Base-by-base conservation (phyloP, 164 flowering plant species). In the Euptelea pleiosperma region DNA sequence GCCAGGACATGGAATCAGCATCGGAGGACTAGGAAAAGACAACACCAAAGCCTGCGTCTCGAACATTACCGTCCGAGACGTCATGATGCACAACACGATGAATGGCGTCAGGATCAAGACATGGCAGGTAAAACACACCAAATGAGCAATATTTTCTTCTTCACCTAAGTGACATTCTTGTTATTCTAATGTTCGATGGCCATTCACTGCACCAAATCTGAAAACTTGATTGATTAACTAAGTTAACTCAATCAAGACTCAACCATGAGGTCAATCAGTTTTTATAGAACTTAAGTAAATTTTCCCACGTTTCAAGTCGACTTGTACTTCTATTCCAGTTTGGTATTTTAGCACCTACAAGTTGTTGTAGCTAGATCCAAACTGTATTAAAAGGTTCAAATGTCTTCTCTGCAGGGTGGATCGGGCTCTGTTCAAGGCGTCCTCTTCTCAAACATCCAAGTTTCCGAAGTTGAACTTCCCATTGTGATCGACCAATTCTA, bases 401-500 rank as follows among this genome's bases (percentile, higher is more conserved):
- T 25, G 24, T 52, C 31, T 33, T n/a, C 12, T 7, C 21, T 60
- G 58, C 73, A 82, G 85, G 89, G 89, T 30, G 89, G 89, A 10
- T 75, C 78, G 6, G 89, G 89, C 15, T 66, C 75, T 8, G 89
- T 81, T 10, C 65, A 74, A 61, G 71, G 70, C 26, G 70, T 83
- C 3, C 44, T 56, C 61, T 83, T 83, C 64, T 77, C 86, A 24
- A 78, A 77, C 74, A 69, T 81, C 48, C 77, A 75, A 67, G 84
- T 83, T 22, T 64, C 72, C 1, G 77, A 74, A 18, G 89, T 83
- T 14, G 18, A 69, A 57, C 62, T 62, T 50, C 84, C 89, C 1
- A 79, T 83, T 18, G 58, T 79, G 57, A 83, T 83, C 9, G 82
- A 83, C 44, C 89, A 83, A 58, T 83, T 45, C 74, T 81, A 81